Conservation (phyloP, 257 asterid genomes). For the Cinchona pubescens region DNA sequence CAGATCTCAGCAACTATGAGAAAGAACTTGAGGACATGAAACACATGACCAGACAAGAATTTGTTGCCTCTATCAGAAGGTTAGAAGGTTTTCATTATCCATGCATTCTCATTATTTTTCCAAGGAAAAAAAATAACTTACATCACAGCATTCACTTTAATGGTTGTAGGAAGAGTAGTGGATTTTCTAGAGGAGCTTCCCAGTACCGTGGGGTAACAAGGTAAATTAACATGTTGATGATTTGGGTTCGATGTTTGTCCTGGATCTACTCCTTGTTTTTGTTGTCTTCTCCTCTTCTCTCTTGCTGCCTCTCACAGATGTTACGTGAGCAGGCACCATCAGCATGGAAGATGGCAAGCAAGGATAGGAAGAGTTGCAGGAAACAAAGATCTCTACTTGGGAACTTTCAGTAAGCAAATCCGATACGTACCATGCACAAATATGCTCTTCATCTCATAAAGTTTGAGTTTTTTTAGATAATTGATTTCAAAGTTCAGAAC, state of each 20-base stretch:
- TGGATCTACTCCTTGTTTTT: not conserved
- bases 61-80: constrained; percentile 94
- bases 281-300: not conserved
- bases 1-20: constrained; percentile 84
- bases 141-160: too few species aligned
- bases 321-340: constrained; percentile 69
- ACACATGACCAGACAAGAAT: constrained; percentile 92
- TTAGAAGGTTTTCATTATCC: too few species aligned
- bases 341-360: constrained; percentile 97
- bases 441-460: too few species aligned
- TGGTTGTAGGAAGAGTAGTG: constrained; percentile 71
- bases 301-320: constrained; percentile 15
- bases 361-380: constrained; percentile 95
- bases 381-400: constrained; percentile 87
- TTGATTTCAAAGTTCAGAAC: too few species aligned
- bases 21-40: constrained; percentile 93
- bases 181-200: constrained; percentile 91
- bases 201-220: constrained; percentile 93
- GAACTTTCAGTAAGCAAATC: constrained; percentile 67
- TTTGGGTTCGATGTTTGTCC: too few species aligned
- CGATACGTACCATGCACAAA: not conserved
- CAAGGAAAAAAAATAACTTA: too few species aligned
- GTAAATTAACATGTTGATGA: constrained; percentile 36
- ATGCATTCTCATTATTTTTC: too few species aligned
- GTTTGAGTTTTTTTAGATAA: too few species aligned